Evolutionary conservation across 257 asterid species (phyloP), one percentile per base, ranked within the genome.

Genomic region (Cordia subcordata): DNA sequence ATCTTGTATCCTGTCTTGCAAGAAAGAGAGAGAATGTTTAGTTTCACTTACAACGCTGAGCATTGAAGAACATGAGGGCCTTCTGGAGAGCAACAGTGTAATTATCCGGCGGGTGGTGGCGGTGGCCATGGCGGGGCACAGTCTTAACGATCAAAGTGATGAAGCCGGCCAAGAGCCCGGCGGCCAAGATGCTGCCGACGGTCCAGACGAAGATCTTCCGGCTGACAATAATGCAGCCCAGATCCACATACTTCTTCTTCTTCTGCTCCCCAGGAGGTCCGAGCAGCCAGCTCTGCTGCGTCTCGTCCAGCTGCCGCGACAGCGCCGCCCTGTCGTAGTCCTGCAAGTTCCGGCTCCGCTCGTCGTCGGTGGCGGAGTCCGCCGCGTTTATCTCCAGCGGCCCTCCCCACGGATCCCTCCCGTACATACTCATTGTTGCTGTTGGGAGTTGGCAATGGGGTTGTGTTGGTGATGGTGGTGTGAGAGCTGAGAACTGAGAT

Each of bases 381-480:
- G 90, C 86, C 13, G 94, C 95, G 58, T n/a, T n/a, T 59, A 92
- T 92, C 77, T 92, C 99, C 73, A 92, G 74, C 18, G 99, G 85
- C 50, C 99, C 99, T 0, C 99, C 99, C 99, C 99, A 92, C 27
- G 96, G 97, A 79, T 92, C 99, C 59, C 99, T 76, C 0, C 97
- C 99, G 76, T 76, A 92, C 97, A 92, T 91, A 18, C 76, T 81
- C 52, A 63, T 66, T 53, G 50, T 39, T 11, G 3, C 10, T 42
- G 4, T 8, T 8, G 15, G 10, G 10, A 2, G 47, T 42, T 42
- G n/a, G n/a, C n/a, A n/a, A 42, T 2, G 47, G 10, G 5, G 3
- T 3, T 3, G 47, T 4, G 47, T 3, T 42, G 5, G 0, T 16
- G 6, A 13, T 10, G 20, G 53, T 1, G 14, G 16, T 8, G 40